Conservation (phyloP, 371 early-diverging fungal species). For the Rhizopus sp. region DNA sequence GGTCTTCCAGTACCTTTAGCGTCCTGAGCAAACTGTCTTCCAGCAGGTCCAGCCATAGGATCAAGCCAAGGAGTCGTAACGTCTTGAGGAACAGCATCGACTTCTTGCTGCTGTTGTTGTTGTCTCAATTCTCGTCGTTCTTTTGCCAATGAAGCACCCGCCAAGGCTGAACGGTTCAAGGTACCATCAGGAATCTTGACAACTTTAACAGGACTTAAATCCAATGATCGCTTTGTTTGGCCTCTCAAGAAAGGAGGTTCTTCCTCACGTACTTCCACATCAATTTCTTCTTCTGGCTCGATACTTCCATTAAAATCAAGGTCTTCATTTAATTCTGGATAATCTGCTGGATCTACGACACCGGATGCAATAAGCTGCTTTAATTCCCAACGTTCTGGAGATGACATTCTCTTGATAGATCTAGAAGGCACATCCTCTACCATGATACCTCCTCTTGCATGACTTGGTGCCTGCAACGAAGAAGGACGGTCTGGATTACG, state of each 20-base stretch:
- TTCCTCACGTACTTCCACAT: constrained; percentile 95
- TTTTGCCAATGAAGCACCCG: constrained; percentile 91
- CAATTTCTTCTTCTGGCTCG: constrained; percentile 93
- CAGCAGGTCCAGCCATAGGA: constrained; percentile 90
- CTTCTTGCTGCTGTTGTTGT: constrained; percentile 87
- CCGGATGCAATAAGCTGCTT: constrained; percentile 97
- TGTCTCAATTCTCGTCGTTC: constrained; percentile 89
- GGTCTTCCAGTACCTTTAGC: constrained; percentile 65
- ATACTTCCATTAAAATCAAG: constrained; percentile 62
- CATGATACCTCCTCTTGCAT: constrained; percentile 17
- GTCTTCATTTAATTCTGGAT: constrained; percentile 85
- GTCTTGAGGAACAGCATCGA: constrained; percentile 88
- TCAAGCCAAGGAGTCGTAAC: constrained; percentile 91
- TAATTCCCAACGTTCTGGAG: constrained; percentile 96
- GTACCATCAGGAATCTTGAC: constrained; percentile 97
- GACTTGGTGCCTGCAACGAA: constrained; percentile 26
- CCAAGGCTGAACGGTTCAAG: constrained; percentile 92
- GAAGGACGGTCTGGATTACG: constrained; percentile 72
- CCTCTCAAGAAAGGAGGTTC: constrained; percentile 95
- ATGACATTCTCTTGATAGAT: constrained; percentile 85
- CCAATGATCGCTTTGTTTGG: constrained; percentile 82
- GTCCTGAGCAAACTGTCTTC: constrained; percentile 90
- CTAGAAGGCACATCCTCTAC: constrained; percentile 65
- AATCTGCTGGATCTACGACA: constrained; percentile 83
- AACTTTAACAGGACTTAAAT: constrained; percentile 94